Evolutionary conservation across 441 rosid species (phyloP), one percentile per base, ranked within the genome.

Genomic region (Viola pubescens): DNA sequence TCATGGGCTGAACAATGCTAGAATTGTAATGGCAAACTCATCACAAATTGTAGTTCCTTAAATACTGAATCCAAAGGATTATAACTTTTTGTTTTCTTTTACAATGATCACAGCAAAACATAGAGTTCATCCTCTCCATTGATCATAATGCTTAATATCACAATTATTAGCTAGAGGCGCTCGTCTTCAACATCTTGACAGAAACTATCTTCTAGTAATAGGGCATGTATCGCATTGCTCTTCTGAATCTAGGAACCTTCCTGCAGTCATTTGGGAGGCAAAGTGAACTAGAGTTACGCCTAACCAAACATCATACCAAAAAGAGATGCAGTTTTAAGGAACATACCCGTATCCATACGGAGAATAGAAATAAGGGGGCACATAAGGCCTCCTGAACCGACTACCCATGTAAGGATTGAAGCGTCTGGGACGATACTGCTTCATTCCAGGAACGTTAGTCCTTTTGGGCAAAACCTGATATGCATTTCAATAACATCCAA

Each of bases 361-460:
- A 26, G 92, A 81, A 69, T 80, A 86, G 81, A 86, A 84, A 68
- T 81, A 88, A 19, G 96, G 91, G 43, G 90, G 66, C 45, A 70
- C 66, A 68, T 82, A 85, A 1, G 98, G 95, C 73, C 98, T 82
- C 71, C 97, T 80, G 63, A 68, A 67, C 55, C 84, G 76, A 70
- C 64, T 75, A 5, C 95, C 92, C 79, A 72, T 72, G 69, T 83
- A 88, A 0, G 95, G 89, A 70, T 75, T 85, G 73, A 75, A 83
- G 37, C 88, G 83, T 61, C 96, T 80, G 3, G 89, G 81, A 45
- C 87, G 89, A 69, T 63, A 85, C 77, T 85, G 98, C 77, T 91
- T 91, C 89, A 88, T 64, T 65, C 96, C 98, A 52, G 96, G 98
- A 65, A 88, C 87, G 63, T 91, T 91, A 43, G 96, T 88, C 73